Evolutionary conservation across 2,329 filamentous ascomycete species (phyloP).

Genomic region (Phaeophleospora eucalypticola): DNA sequence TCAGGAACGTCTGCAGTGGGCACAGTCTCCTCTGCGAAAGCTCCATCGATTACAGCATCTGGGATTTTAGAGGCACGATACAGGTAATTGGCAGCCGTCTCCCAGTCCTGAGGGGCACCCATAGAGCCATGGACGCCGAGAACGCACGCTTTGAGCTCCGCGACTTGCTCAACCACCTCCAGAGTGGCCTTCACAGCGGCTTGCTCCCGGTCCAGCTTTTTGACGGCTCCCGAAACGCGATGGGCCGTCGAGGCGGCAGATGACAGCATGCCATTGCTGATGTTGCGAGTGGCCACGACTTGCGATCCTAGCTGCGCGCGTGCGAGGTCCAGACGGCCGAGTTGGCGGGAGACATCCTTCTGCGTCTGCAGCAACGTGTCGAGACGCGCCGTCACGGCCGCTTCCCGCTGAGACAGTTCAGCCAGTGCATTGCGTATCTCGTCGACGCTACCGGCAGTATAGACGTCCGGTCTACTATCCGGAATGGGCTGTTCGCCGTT

Average conservation of each 20-base stretch:
- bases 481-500: background rate
- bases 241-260: conserved; percentile 80
- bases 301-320: conserved; percentile 85
- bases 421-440: conserved; percentile 76
- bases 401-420: conserved; percentile 71
- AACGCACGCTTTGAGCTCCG: conserved; percentile 93
- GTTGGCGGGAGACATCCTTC: conserved; percentile 78
- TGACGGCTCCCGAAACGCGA: conserved; percentile 81
- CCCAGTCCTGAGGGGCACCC: conserved; percentile 98
- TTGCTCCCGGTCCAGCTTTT: conserved; percentile 85
- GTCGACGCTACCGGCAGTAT: conserved; percentile 67
- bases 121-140: conserved; percentile 92
- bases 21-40: conserved; percentile 87
- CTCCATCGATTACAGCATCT: conserved; percentile 70
- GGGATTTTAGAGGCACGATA: conserved; percentile 78
- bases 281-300: conserved; percentile 72
- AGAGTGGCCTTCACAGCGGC: conserved; percentile 84
- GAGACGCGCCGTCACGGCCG: conserved; percentile 67
- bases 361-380: conserved; percentile 76
- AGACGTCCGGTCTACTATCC: conserved; percentile 43
- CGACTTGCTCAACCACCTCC: conserved; percentile 89
- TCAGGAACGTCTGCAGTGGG: conserved; percentile 95
- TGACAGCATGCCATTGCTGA: conserved; percentile 88
- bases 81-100: conserved; percentile 87
- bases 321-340: conserved; percentile 81